Evolutionary conservation across 202 grass and related monocot species (phyloP).

Genomic region (Zizania palustris): DNA sequence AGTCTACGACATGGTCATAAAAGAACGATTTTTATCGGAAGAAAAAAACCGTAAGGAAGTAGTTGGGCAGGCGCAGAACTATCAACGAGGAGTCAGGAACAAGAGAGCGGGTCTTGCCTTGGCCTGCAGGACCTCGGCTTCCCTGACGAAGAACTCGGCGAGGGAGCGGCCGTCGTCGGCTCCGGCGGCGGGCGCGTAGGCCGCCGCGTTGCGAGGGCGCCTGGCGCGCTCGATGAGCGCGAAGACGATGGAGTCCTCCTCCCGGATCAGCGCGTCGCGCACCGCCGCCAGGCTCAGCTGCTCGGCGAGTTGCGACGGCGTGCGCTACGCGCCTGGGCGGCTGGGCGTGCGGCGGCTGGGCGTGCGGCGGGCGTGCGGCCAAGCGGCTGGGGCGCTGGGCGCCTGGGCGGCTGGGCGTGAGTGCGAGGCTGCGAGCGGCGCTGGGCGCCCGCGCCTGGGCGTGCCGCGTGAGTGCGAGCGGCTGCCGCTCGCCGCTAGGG

Average conservation of each 20-base stretch:
- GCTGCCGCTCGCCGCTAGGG: no score
- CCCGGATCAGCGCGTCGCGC: constrained; percentile 75
- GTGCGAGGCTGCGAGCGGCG: no score
- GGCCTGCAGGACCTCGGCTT: constrained; percentile 64
- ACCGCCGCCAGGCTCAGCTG: constrained; percentile 64
- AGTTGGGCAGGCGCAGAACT: background rate
- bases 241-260: constrained; percentile 95
- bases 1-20: background rate
- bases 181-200: constrained; percentile 55
- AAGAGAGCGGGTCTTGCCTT: constrained; percentile 49
- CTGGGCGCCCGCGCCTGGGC: no score
- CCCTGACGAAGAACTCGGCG: constrained; percentile 65
- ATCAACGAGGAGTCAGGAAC: background rate
- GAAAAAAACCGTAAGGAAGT: background rate
- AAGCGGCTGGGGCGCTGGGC: no score
- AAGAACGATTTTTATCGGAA: background rate
- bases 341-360: no score
- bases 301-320: no score
- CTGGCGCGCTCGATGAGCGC: constrained; percentile 76
- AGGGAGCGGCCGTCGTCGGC: constrained; percentile 51
- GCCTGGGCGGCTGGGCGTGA: no score
- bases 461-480: no score
- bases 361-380: no score
- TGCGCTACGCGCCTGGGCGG: no score
- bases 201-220: constrained; percentile 67